A percentile compares a stretch with the other conserved stretches of the same genome.
Evolutionary conservation across 1,284 basidiomycete species (phyloP).

Genomic region (Apiotrichum gracile): DNA sequence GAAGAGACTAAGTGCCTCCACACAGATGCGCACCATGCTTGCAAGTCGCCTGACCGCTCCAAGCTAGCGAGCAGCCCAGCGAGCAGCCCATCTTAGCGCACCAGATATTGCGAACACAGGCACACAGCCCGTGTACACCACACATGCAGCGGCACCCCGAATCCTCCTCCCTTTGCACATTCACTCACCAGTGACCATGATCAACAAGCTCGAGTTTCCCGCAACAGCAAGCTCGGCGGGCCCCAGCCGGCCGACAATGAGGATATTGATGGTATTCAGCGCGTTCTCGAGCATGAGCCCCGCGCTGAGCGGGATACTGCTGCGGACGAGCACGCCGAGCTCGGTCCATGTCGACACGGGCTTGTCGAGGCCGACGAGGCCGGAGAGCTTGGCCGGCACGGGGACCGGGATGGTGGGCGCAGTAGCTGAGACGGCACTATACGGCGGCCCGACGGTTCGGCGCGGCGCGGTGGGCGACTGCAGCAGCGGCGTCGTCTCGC

Average conservation of each 20-base stretch:
- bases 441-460: background rate
- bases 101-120: too few relatives aligned
- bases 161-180: too few relatives aligned
- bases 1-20: too few relatives aligned
- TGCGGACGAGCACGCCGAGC: conserved; percentile 12
- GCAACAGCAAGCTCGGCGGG: conserved; percentile 25
- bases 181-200: conserved; percentile 28
- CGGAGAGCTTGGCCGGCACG: background rate
- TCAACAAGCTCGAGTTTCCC: conserved; percentile 29
- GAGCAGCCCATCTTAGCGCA: too few relatives aligned
- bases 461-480: background rate
- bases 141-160: too few relatives aligned
- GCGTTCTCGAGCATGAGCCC: conserved; percentile 22
- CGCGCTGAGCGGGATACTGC: conserved; percentile 9
- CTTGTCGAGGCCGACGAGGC: conserved; percentile 14
- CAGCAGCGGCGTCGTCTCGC: background rate
- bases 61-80: too few relatives aligned
- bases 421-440: background rate
- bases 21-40: too few relatives aligned
- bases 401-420: background rate
- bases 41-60: too few relatives aligned
- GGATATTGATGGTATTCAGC: conserved; percentile 22
- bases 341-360: conserved; percentile 15
- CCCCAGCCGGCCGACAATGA: conserved; percentile 26
- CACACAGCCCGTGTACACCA: too few relatives aligned